Evolutionary conservation across 2,329 filamentous ascomycete species (phyloP), one percentile per base, ranked within the genome.

Genomic region (Fragosphaeria purpurea): DNA sequence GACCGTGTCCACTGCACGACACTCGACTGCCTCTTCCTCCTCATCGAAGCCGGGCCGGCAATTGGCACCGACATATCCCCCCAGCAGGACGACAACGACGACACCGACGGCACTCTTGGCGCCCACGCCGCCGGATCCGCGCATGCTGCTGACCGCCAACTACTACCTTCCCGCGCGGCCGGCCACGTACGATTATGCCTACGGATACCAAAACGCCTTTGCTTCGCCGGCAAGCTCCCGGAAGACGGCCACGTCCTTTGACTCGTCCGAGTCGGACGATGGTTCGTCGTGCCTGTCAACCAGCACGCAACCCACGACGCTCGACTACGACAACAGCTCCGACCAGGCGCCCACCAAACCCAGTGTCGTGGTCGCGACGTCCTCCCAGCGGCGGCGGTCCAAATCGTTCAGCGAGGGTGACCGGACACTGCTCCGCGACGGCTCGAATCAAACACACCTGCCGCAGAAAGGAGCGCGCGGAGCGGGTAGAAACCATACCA

Each of bases 301-400:
- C 31, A 53, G 48, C 41, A 57, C 55, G n/a, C 51, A 55, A 13
- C 51, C 50, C n/a, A 57, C 55, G 5, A 53, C 53, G 6, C 47
- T 53, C 6, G 50, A 53, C 7, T 6, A 31, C 30, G 43, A 46
- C 44, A 33, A 46, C n/a, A 44, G 48, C 44, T 47, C 46, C 33
- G n/a, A 30, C 40, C 40, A 7, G 40, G 6, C 40, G 12, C 47
- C 30, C 32, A 53, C 31, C 10, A 34, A 32, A 5, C 11, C 34
- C 32, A 31, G 30, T 4, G 37, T 41, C 12, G 31, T 37, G 3
- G 31, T 31, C 11, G 35, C 34, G 6, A 3, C 34, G 5, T 40
- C 34, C 1, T 40, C 22, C 30, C 34, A 39, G n/a, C 45, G 41
- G 5, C 48, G 48, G 7, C 44, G 41, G 9, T 42, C 49, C 5